A percentile compares a stretch with the other conserved stretches of the same genome.
phyloP scores from a whole-genome alignment of 164 flowering plant genomes.

The Chloranthus sessilifolius region DNA sequence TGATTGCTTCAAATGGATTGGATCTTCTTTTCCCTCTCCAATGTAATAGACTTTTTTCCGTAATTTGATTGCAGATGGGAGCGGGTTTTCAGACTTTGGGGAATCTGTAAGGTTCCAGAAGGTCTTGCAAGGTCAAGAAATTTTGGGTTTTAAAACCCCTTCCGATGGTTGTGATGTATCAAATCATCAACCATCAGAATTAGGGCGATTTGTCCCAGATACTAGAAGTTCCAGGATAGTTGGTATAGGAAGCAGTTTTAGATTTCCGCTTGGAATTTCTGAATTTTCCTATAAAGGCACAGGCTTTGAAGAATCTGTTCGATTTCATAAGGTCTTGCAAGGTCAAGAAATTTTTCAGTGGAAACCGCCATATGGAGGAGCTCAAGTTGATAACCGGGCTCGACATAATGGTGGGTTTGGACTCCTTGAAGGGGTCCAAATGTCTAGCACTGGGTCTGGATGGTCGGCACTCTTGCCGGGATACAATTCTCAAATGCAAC shows the following conservation, averaged over 20 bases:
- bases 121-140: conserved; percentile 99
- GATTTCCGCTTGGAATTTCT: conserved; percentile 24
- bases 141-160: conserved; percentile 38
- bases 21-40: background rate
- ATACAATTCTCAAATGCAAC: conserved; percentile 18
- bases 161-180: conserved; percentile 32
- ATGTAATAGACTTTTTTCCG: background rate
- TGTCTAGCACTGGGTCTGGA: conserved; percentile 32
- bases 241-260: conserved; percentile 22
- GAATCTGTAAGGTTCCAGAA: conserved; percentile 84
- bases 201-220: conserved; percentile 33
- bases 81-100: conserved; percentile 58
- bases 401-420: conserved; percentile 29
- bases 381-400: conserved; percentile 16
- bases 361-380: conserved; percentile 30
- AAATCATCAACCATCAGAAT: conserved; percentile 36
- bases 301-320: conserved; percentile 57
- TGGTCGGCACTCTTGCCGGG: conserved; percentile 34
- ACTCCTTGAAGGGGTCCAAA: conserved; percentile 31
- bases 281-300: conserved; percentile 28
- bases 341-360: conserved; percentile 81
- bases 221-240: conserved; percentile 24
- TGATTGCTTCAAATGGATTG: background rate
- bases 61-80: conserved; percentile 40
- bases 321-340: conserved; percentile 97